Conservation (phyloP, 805 yeast species). For the Lachancea kluyveri region DNA sequence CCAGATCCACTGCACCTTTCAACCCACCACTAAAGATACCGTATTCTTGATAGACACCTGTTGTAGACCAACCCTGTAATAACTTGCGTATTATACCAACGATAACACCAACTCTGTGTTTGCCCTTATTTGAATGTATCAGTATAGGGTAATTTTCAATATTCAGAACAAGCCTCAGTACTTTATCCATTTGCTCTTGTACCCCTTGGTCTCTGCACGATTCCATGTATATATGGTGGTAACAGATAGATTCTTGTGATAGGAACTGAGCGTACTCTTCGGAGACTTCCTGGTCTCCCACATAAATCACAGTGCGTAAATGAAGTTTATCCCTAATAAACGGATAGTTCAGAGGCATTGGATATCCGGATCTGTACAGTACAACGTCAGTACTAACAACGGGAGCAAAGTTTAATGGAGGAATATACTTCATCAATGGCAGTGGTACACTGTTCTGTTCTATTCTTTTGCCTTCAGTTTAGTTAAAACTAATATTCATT, state of each 20-base stretch:
- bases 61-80: constrained; percentile 87
- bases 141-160: constrained; percentile 77
- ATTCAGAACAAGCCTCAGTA: constrained; percentile 52
- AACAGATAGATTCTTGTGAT: constrained; percentile 40
- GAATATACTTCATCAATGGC: constrained; percentile 43
- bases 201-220: constrained; percentile 71
- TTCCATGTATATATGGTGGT: constrained; percentile 59
- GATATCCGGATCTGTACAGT: constrained; percentile 89
- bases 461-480: constrained; percentile 1
- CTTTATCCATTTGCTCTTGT: constrained; percentile 48
- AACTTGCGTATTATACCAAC: constrained; percentile 86
- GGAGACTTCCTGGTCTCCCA: constrained; percentile 60
- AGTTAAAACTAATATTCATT: neutral
- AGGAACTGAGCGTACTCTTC: constrained; percentile 69
- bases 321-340: constrained; percentile 60
- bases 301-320: constrained; percentile 72
- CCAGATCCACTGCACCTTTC: constrained; percentile 87
- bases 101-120: constrained; percentile 88
- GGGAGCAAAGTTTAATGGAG: constrained; percentile 85
- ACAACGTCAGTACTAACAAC: constrained; percentile 64
- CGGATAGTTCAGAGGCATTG: constrained; percentile 79
- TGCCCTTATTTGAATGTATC: constrained; percentile 94
- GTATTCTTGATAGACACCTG: constrained; percentile 92
- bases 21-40: constrained; percentile 82
- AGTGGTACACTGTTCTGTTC: constrained; percentile 2